These are phyloP conservation scores for Allium sativum DNA, from an alignment of 106 monocot species.

Conservation along the genomic window DNA sequence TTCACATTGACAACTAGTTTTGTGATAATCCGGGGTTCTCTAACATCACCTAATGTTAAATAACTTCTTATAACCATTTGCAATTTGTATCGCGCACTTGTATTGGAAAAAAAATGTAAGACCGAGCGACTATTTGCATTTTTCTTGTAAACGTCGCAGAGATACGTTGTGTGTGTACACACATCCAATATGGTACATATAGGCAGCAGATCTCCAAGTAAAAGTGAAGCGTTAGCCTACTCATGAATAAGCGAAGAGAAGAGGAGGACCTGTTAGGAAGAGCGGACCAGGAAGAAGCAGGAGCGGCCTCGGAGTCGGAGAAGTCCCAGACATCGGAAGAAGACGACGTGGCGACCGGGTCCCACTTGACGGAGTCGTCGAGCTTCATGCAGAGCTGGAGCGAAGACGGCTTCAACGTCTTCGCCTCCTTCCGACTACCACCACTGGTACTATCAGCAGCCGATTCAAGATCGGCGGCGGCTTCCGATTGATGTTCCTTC, in stretches of 20 bases:
- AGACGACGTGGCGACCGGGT: slow-evolving; percentile 2
- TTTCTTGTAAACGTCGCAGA: no score
- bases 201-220: background rate
- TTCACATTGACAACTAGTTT: no score
- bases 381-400: slow-evolving; percentile 36
- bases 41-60: no score
- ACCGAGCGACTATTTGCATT: no score
- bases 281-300: slow-evolving; percentile 66
- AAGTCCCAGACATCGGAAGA: slow-evolving; percentile 49
- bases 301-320: slow-evolving; percentile 62
- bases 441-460: no score
- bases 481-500: background rate
- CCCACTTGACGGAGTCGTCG: slow-evolving; percentile 14
- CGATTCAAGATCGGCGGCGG: background rate
- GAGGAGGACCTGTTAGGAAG: slow-evolving; percentile 37
- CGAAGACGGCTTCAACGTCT: slow-evolving; percentile 24
- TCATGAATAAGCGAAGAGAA: background rate
- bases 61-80: no score
- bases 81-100: no score
- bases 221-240: background rate
- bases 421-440: background rate
- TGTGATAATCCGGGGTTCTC: no score
- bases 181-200: no score
- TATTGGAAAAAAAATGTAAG: no score
- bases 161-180: no score